phyloP scores from a whole-genome alignment of 2,329 filamentous ascomycete genomes.

The Cordyceps pruinosa region DNA sequence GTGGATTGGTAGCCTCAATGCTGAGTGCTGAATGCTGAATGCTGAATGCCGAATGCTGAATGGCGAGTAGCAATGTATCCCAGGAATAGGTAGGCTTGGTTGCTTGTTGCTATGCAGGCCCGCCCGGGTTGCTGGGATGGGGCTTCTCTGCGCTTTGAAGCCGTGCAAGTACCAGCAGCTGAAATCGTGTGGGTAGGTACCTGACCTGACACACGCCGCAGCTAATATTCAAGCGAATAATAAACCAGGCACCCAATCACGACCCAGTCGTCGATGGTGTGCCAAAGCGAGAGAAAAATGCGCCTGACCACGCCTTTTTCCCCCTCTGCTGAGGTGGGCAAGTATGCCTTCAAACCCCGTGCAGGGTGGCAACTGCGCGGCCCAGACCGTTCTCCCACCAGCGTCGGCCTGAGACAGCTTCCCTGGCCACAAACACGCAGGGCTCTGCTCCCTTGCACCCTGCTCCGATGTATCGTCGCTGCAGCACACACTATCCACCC shows the following conservation, averaged over 20 bases:
- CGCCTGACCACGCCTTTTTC: neutral
- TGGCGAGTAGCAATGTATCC: too few species aligned
- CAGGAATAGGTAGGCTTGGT: too few species aligned
- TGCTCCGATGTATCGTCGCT: constrained; percentile 4
- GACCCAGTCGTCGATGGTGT: neutral
- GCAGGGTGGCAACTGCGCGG: constrained; percentile 6
- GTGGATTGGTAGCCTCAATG: too few species aligned
- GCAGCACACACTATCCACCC: constrained; percentile 7
- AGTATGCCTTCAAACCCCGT: constrained; percentile 1
- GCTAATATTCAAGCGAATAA: neutral
- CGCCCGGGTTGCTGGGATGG: too few species aligned
- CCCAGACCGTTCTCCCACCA: constrained; percentile 2
- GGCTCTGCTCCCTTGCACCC: too few species aligned
- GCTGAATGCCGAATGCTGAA: too few species aligned
- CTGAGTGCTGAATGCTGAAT: too few species aligned
- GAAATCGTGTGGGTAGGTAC: neutral
- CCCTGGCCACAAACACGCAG: neutral
- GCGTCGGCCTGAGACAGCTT: constrained; percentile 1
- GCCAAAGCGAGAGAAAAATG: neutral
- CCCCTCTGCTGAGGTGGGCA: too few species aligned
- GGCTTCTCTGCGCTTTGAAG: too few species aligned
- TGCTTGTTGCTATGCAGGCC: too few species aligned
- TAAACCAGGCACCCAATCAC: neutral
- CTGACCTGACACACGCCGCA: neutral
- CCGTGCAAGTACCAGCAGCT: neutral